Evolutionary conservation across 345 rosid species (phyloP).

Genomic region (Nephelium lappaceum): DNA sequence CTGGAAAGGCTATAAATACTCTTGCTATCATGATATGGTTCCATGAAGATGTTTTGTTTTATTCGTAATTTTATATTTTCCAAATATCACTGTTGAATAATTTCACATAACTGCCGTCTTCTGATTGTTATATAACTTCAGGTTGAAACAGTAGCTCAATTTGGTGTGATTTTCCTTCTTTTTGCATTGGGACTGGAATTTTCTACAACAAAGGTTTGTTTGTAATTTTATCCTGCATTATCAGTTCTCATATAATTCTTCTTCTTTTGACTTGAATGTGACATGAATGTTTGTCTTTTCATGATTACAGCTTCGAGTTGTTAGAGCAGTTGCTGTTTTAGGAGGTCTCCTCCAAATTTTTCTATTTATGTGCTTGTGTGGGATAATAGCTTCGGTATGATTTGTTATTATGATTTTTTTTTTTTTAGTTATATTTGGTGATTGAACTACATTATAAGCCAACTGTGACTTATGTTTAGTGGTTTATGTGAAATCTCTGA

Average conservation of each 20-base stretch:
- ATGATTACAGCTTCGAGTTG: constrained; percentile 58
- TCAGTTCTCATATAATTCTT: neutral
- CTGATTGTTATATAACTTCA: constrained; percentile 22
- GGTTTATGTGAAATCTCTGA: neutral
- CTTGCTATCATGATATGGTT: neutral
- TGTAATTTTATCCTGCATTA: neutral
- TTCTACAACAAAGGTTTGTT: constrained; percentile 48
- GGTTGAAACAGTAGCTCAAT: constrained; percentile 75
- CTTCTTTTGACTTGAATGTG: neutral
- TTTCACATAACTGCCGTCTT: neutral
- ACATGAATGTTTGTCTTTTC: constrained; percentile 14
- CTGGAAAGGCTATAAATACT: neutral
- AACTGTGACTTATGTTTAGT: neutral
- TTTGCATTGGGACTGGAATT: constrained; percentile 67
- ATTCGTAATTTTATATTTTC: neutral
- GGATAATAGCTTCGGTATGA: constrained; percentile 54
- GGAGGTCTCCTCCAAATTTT: constrained; percentile 65
- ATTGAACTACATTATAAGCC: neutral
- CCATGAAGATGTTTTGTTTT: neutral
- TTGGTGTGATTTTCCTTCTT: constrained; percentile 66
- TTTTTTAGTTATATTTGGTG: neutral
- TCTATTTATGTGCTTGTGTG: constrained; percentile 62
- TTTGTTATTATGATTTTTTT: neutral
- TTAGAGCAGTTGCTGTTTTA: constrained; percentile 58
- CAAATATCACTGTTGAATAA: neutral